Evolutionary conservation across 1,284 basidiomycete genomes (phyloP), one percentile per base, ranked within the genome.

Genomic region (Ganoderma multipileum): DNA sequence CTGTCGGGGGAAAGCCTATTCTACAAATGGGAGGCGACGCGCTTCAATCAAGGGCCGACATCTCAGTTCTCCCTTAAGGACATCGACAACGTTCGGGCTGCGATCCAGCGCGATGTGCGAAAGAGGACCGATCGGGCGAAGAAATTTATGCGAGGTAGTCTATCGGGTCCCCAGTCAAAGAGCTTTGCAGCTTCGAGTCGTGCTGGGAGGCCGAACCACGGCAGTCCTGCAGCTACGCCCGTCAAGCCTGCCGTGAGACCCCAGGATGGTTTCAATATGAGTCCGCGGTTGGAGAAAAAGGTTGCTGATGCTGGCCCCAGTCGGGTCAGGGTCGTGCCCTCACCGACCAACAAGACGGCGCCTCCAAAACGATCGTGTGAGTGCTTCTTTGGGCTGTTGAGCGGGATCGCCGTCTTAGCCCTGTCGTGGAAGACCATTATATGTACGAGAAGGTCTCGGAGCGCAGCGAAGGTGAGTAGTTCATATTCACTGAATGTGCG

Each of bases 381-480:
- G 89, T 76, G 11, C 5, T 44, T 58, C 5, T 77, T 5, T 9
- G 33, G 47, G 5, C 7, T 44, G 18, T 67, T 54, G 63, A 18
- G 20, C 7, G 2, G 11, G 26, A 16, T 8, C 36, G n/a, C 30
- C 33, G 2, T 16, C 55, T 58, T 12, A 58, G 3, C 9, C 4
- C 3, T 14, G 23, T 41, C 23, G 42, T 16, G 18, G 2, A 71
- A 95, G 93, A 96, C 82, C 89, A 93, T 38, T 98, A 98, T 79
- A 97, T 97, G 95, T 95, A 94, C 77, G 95, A 97, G 79, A 95
- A 95, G 81, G 84, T 93, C 23, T 88, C 89, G 0, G 93, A 94
- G 75, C 85, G 95, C 42, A 91, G 94, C 71, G 91, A 93, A 84
- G 89, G 94, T 94, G 75, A 68, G 80, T 73, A 28, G n/a, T 62